These are phyloP conservation scores for Aspergillus sclerotioniger DNA, from an alignment of 495 filamentous ascomycete species.

Conservation along the genomic window DNA sequence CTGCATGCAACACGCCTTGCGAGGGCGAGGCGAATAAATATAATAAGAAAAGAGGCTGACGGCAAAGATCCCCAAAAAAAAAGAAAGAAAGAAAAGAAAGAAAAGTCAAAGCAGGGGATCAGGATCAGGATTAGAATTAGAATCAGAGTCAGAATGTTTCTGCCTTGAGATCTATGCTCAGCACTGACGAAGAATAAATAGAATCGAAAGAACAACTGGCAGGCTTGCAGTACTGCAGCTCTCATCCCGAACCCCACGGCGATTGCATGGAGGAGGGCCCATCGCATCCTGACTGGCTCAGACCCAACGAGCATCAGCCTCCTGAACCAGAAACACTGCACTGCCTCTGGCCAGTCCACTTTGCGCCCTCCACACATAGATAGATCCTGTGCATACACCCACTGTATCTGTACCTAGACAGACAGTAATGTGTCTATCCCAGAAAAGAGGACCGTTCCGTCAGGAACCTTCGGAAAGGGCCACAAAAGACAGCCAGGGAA, in stretches of 20 bases:
- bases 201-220: background rate
- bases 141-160: background rate
- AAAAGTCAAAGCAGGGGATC: constrained; percentile 12
- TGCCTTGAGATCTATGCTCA: background rate
- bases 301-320: background rate
- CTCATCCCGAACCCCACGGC: background rate
- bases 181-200: background rate
- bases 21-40: constrained; percentile 10
- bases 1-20: background rate
- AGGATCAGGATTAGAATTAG: background rate
- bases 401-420: too few relatives aligned
- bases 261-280: background rate
- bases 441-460: too few relatives aligned
- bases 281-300: background rate
- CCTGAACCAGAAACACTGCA: background rate
- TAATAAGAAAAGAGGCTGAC: constrained; percentile 21
- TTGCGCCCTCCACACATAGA: background rate
- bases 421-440: too few relatives aligned
- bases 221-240: background rate
- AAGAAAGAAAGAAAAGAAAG: constrained; percentile 19
- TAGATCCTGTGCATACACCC: background rate
- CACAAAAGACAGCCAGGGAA: background rate
- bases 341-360: background rate
- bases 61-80: background rate
- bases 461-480: background rate